Evolutionary conservation across 2,329 filamentous ascomycete species (phyloP), one percentile per base, ranked within the genome.

Genomic region (Aspergillus aculeatinus): DNA sequence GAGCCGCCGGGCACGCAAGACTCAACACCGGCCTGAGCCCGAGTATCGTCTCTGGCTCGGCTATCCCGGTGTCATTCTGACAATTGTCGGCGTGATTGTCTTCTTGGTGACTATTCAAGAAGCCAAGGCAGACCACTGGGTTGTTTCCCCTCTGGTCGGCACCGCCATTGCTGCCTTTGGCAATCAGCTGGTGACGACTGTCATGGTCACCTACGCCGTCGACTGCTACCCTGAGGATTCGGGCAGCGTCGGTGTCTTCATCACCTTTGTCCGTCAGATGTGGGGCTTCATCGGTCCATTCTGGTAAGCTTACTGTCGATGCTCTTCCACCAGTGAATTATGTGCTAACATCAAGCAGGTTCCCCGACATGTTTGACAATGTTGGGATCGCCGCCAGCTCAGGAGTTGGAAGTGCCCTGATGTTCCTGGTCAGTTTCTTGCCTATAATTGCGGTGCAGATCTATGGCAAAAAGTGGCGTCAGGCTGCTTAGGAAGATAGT

Each of bases 161-260:
- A 80, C 79, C 6, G 85, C 77, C 2, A 80, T 84, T 59, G 77
- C 76, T 0, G 81, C 80, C 0, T 81, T 79, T 9, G 85, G 85
- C 0, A 87, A 87, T 62, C 86, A 88, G 72, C 80, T 88, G 31
- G 79, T 88, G 16, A 87, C 85, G 0, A 87, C 86, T 0, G 82
- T 87, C 1, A 70, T 87, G 60, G 81, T 87, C 49, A 88, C 86
- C 0, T 88, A 74, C 67, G 81, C 84, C 0, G 80, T 88, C 1
- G 85, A 88, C 66, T 85, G 82, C 64, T 82, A 84, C 63, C 79
- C 77, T 0, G 74, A 82, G 39, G 81, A 87, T 54, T 79, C 83
- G 0, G 82, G 80, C 2, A 82, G 80, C 55, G 78, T 87, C 16
- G 85, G 85, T 21, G 85, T 87, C 0, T 86, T 87, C 61, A 80